Conservation (phyloP, 371 early-diverging fungal species). For the Syncephalastrum contaminatum region DNA sequence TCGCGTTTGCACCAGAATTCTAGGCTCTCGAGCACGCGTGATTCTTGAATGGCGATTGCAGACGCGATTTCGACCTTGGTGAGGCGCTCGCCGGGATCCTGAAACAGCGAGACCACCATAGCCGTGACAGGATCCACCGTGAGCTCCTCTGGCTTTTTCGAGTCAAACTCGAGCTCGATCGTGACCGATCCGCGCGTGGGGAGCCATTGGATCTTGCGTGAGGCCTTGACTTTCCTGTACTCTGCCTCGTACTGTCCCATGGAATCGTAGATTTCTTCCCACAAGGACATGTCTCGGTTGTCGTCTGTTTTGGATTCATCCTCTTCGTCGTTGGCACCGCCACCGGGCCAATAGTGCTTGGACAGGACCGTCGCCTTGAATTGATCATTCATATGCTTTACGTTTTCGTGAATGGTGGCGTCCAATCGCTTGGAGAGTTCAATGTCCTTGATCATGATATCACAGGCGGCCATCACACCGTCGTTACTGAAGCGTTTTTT, state of each 20-base stretch:
- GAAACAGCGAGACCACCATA: conserved; percentile 24
- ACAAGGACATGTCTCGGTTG: not conserved
- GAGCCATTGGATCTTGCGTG: conserved; percentile 26
- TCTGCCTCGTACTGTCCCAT: conserved; percentile 21
- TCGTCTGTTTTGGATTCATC: conserved; percentile 12
- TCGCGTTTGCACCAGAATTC: no score
- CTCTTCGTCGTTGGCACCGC: conserved; percentile 5
- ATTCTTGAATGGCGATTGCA: no score
- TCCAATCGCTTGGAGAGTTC: conserved; percentile 32
- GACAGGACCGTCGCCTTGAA: conserved; percentile 33
- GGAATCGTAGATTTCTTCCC: conserved; percentile 2
- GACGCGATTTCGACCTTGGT: no score
- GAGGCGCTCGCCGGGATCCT: not conserved
- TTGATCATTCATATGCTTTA: not conserved
- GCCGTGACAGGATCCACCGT: conserved; percentile 26
- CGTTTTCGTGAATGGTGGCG: conserved; percentile 26
- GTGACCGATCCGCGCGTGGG: conserved; percentile 26
- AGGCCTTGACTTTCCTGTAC: conserved; percentile 18
- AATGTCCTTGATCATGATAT: conserved; percentile 44
- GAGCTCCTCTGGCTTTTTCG: conserved; percentile 6
- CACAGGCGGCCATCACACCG: conserved; percentile 30
- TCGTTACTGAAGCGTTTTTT: conserved; percentile 31
- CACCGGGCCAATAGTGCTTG: conserved; percentile 34
- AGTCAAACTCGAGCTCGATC: conserved; percentile 26
- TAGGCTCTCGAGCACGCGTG: no score